phyloP scores from a whole-genome alignment of 2,329 filamentous ascomycete genomes.

The Claviceps maximensis region DNA sequence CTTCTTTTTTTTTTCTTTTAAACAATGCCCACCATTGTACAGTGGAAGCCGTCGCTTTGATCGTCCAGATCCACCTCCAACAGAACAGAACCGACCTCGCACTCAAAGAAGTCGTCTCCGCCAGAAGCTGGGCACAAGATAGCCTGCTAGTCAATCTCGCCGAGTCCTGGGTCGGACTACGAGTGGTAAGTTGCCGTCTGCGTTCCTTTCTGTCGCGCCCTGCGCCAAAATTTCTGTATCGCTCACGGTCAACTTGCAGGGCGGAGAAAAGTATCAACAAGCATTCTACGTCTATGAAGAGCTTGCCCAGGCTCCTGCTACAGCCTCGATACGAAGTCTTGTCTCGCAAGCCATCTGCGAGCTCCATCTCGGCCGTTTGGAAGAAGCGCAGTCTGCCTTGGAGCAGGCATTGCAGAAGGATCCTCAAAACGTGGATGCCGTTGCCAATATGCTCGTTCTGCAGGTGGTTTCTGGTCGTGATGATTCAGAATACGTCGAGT shows the following conservation, averaged over 20 bases:
- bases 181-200: constrained; percentile 46
- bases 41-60: constrained; percentile 70
- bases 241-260: constrained; percentile 36
- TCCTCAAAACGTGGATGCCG: constrained; percentile 54
- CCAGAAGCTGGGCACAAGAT: constrained; percentile 90
- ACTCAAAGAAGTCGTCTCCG: constrained; percentile 73
- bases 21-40: neutral
- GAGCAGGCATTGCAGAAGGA: constrained; percentile 68
- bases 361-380: constrained; percentile 73
- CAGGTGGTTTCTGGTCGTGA: constrained; percentile 66
- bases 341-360: constrained; percentile 85
- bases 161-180: constrained; percentile 86
- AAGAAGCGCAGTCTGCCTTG: constrained; percentile 79
- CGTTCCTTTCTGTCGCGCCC: neutral
- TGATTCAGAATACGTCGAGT: constrained; percentile 47
- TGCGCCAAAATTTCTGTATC: neutral
- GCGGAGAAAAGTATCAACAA: constrained; percentile 90
- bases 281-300: constrained; percentile 98
- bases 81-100: constrained; percentile 89
- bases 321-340: constrained; percentile 61
- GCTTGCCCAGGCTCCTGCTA: constrained; percentile 74
- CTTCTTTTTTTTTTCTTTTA: neutral
- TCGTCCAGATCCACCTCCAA: constrained; percentile 81
- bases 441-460: constrained; percentile 75
- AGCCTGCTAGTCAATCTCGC: constrained; percentile 86